Evolutionary conservation across 805 yeast genomes (phyloP).

Genomic region (Nakazawaea holstii): DNA sequence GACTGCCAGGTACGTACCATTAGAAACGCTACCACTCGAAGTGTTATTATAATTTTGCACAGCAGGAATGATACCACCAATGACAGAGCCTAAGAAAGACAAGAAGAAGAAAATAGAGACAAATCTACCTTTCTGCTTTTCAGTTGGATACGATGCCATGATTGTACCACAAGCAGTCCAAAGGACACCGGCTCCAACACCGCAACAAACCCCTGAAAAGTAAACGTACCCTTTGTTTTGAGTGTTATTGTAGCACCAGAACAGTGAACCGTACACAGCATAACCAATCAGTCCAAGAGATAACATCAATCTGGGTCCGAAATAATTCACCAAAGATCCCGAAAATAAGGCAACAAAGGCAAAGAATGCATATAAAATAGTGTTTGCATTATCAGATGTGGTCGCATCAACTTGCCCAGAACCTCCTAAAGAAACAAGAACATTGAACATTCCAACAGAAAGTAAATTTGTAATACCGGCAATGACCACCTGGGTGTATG

Average conservation of each 20-base stretch:
- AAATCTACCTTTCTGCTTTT: constrained; percentile 7
- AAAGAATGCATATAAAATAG: constrained; percentile 4
- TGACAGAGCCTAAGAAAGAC: constrained; percentile 6
- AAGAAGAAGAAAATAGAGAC: constrained; percentile 9
- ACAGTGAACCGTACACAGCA: constrained; percentile 7
- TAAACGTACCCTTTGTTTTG: constrained; percentile 4
- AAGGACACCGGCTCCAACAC: constrained; percentile 9
- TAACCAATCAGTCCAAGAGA: constrained; percentile 5
- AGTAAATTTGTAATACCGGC: constrained; percentile 15
- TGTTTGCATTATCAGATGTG: constrained; percentile 9
- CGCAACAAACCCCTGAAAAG: constrained; percentile 6
- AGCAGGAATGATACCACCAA: constrained; percentile 9
- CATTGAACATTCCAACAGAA: constrained; percentile 10
- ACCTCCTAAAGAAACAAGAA: constrained; percentile 6
- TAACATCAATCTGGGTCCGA: constrained; percentile 2
- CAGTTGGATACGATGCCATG: constrained; percentile 5
- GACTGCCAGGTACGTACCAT: constrained; percentile 7
- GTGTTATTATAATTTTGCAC: constrained; percentile 3
- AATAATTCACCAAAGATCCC: constrained; percentile 9
- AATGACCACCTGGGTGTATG: constrained; percentile 12
- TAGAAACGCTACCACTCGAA: constrained; percentile 5
- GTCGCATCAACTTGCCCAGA: constrained; percentile 6
- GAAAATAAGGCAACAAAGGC: constrained; percentile 9
- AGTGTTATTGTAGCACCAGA: constrained; percentile 9
- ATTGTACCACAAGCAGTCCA: constrained; percentile 9